phyloP scores from a whole-genome alignment of 495 filamentous ascomycete genomes.

The Aspergillus sclerotiicarbonarius region DNA sequence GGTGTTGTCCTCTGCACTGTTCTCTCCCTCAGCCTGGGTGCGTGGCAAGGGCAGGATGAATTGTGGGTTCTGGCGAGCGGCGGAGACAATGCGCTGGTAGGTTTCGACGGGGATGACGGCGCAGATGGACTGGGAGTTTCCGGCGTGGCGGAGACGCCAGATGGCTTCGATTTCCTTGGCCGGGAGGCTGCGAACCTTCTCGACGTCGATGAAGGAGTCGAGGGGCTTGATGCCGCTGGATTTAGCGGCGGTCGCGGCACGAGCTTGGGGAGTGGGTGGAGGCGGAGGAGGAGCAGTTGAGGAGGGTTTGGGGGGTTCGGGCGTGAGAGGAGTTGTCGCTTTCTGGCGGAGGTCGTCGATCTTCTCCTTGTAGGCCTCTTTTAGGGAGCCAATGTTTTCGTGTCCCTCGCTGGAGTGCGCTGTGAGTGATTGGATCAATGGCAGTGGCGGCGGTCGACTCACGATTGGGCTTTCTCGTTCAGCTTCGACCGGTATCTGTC shows the following conservation, averaged over 20 bases:
- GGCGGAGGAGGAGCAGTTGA: slow-evolving; percentile 30
- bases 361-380: slow-evolving; percentile 77
- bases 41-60: slow-evolving; percentile 91
- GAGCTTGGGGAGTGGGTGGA: slow-evolving; percentile 30
- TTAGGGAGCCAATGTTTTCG: slow-evolving; percentile 69
- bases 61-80: slow-evolving; percentile 72
- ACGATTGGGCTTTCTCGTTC: slow-evolving; percentile 76
- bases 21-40: slow-evolving; percentile 29
- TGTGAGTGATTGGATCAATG: background rate
- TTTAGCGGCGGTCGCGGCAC: slow-evolving; percentile 32
- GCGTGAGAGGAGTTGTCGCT: slow-evolving; percentile 56
- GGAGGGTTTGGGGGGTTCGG: slow-evolving; percentile 36
- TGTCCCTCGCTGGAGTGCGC: slow-evolving; percentile 61
- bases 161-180: slow-evolving; percentile 79
- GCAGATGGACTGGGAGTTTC: slow-evolving; percentile 67
- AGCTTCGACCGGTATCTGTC: slow-evolving; percentile 90
- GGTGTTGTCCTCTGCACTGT: slow-evolving; percentile 25
- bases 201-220: slow-evolving; percentile 75
- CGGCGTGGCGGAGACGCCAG: slow-evolving; percentile 87
- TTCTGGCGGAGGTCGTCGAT: slow-evolving; percentile 65
- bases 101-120: slow-evolving; percentile 72
- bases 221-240: slow-evolving; percentile 72
- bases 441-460: slow-evolving; percentile 20
- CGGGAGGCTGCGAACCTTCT: slow-evolving; percentile 70
- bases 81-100: slow-evolving; percentile 63